Base-by-base conservation (phyloP, 495 filamentous ascomycete species). In the Xylaria palmicola region DNA sequence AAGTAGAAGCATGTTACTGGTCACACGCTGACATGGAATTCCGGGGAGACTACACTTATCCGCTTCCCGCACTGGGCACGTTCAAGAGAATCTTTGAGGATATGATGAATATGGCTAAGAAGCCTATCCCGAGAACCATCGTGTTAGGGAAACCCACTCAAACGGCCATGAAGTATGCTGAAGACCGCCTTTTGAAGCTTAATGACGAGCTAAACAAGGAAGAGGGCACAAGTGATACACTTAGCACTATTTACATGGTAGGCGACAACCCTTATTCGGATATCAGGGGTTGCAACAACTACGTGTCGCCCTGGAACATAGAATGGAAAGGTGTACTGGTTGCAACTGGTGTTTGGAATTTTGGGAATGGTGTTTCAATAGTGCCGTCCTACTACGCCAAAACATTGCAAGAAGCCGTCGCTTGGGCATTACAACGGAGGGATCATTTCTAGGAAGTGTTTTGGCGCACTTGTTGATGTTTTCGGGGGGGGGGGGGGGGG, bases 211-310 rank as follows among this genome's bases (percentile, higher is more conserved):
- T 78, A 24, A 72, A 81, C 39, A 72, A 72, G 22, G 62, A 45
- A 43, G 52, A 56, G 2, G 51, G 41, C 8, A 55, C 64, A 17
- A 66, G 68, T 8, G 62, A 89, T 56, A 76, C 78, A 65, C 68
- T 92, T 63, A 77, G 78, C 66, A 84, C 79, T 15, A 88, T 95
- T 2, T 94, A 90, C 69, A 93, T 95, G 90, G 77, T 96, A 19
- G 92, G 91, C 0, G 91, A 95, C 62, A 96, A 95, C 64, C 91
- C 91, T 0, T 87, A 87, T 63, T 87, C 83, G 12, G 91, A 96
- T 73, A 92, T 96, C 61, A 68, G 73, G 4, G 91, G 91, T 10
- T 90, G 87, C 6, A 94, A 93, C 65, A 71, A 70, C 10, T 93
- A 86, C 73, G 68, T 72, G n/a, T 89, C 86, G 43, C 67, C 70